Evolutionary conservation across 164 flowering plant species (phyloP), one percentile per base, ranked within the genome.

Genomic region (Umbilicus rupestris): DNA sequence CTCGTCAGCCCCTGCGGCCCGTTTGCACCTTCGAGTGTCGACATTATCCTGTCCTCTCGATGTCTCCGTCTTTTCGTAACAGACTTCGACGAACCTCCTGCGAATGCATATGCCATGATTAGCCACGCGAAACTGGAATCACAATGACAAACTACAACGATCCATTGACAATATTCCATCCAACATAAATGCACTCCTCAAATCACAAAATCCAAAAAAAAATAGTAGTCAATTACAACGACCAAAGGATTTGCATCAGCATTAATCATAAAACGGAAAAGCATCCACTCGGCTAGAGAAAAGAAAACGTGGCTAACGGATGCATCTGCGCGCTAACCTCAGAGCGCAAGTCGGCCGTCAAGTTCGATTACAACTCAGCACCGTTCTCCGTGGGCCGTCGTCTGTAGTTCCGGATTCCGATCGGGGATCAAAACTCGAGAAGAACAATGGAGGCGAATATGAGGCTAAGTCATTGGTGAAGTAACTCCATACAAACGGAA

Each of bases 1-100:
- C 97, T 72, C 49, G 82, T 64, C 66, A 94, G 87, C 57, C 77
- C 79, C 74, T 69, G 80, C 19, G 85, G 83, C 29, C 81, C 84
- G 3, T 77, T 19, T 17, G 73, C 19, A 28, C 77, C 80, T 1
- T 52, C 59, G 31, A 24, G 31, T 26, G 31, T 11, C 59, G 59
- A 52, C 59, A 52, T 52, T 20, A 22, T 26, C 33, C 28, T 26
- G 17, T 55, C 60, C 60, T 28, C 60, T 55, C 60, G 31, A 28
- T 55, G 11, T 28, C 33, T 55, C 60, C 17, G 33, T 55, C 60
- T 55, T 26, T 22, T 55, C 33, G 7, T 55, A 12, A 26, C 17
- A 17, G 17, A 5, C 33, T 11, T 55, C 60, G 60, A 50, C 57
- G 57, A 9, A 20, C 28, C 33, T 26, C 60, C 60, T 55, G 60